Evolutionary conservation across 371 early-diverging fungal genomes (phyloP).

Genomic region (Haplosporangium sp.): DNA sequence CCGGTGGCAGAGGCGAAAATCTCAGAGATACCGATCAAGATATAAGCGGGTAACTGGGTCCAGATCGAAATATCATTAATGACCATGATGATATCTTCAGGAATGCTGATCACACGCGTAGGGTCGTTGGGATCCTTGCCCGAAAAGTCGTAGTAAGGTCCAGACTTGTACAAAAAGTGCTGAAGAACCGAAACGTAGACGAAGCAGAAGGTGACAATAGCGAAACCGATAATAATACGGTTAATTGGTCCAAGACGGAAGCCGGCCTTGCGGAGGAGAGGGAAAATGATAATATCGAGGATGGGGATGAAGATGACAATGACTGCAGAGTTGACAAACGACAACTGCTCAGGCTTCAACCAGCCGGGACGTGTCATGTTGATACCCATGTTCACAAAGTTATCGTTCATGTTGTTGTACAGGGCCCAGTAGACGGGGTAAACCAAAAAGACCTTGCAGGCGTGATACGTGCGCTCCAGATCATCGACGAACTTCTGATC

Average conservation of each 20-base stretch:
- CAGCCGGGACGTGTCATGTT: slow-evolving; percentile 71
- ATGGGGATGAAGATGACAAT: slow-evolving; percentile 79
- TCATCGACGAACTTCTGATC: slow-evolving; percentile 82
- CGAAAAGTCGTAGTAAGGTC: slow-evolving; percentile 65
- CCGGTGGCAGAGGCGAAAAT: slow-evolving; percentile 82
- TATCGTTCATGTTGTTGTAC: slow-evolving; percentile 81
- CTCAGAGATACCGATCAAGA: slow-evolving; percentile 75
- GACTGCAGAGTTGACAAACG: slow-evolving; percentile 70
- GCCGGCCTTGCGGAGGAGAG: slow-evolving; percentile 69
- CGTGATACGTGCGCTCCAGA: slow-evolving; percentile 69
- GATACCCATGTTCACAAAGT: slow-evolving; percentile 77
- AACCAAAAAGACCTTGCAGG: slow-evolving; percentile 79
- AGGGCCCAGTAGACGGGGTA: slow-evolving; percentile 85
- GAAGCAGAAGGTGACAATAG: slow-evolving; percentile 72
- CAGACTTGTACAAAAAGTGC: slow-evolving; percentile 69
- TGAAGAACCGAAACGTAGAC: slow-evolving; percentile 79
- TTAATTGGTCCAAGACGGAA: slow-evolving; percentile 73
- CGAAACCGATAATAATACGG: slow-evolving; percentile 80
- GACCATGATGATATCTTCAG: slow-evolving; percentile 29
- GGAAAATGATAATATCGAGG: slow-evolving; percentile 77
- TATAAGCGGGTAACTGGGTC: slow-evolving; percentile 75
- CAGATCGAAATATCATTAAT: slow-evolving; percentile 69
- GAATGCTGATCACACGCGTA: slow-evolving; percentile 22
- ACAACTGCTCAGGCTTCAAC: slow-evolving; percentile 72
- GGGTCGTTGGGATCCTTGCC: slow-evolving; percentile 49